phyloP scores from a whole-genome alignment of 1,139 yeast genomes.

The Candida labiduridarum region DNA sequence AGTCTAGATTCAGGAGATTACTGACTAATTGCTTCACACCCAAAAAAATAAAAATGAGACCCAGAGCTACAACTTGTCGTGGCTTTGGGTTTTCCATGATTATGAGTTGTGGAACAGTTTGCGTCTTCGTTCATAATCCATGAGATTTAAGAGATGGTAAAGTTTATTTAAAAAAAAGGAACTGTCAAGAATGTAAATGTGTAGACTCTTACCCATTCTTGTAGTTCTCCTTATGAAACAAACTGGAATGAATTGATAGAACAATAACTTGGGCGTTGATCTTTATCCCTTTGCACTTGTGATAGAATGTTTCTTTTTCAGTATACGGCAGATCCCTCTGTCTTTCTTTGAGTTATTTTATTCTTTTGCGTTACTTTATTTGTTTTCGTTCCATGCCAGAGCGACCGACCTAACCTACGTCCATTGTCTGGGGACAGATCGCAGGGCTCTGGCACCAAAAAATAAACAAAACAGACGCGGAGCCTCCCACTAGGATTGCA shows the following conservation, averaged over 20 bases:
- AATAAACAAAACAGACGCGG: not conserved
- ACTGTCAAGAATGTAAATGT: conserved; percentile 3
- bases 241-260: not conserved
- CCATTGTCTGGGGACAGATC: not conserved
- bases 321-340: not conserved
- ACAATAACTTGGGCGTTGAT: not conserved
- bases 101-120: not conserved
- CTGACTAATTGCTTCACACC: not conserved
- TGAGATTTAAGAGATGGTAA: not conserved
- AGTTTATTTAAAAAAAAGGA: not conserved
- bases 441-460: not conserved
- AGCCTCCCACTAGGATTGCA: not conserved
- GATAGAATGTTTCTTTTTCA: not conserved
- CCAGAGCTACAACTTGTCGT: not conserved
- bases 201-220: not conserved
- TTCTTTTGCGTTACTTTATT: not conserved
- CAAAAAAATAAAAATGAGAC: not conserved
- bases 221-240: not conserved
- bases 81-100: too few species aligned
- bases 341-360: not conserved
- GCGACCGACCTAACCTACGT: not conserved
- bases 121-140: not conserved
- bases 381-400: not conserved
- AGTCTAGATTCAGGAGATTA: not conserved
- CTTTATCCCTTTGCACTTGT: not conserved